Evolutionary conservation across 352 stramenopile species (phyloP), one percentile per base, ranked within the genome.

Genomic region (Phytophthora pinifolia): DNA sequence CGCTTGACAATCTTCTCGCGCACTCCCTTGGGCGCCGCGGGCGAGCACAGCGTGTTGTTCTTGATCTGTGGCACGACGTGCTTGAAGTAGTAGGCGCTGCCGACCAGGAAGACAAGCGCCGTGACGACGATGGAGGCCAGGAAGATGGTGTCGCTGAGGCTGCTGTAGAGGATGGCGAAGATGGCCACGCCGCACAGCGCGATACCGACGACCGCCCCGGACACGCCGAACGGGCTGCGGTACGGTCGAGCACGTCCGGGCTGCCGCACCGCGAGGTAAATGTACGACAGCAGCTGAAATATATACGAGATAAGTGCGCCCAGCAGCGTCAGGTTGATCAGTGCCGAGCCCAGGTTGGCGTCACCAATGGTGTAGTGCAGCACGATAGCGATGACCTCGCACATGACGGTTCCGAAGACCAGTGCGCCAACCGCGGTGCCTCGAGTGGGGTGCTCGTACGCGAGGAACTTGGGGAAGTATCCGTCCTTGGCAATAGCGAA

Each of bases 311-410:
- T 65, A 31, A 90, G 65, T 14, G 70, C 79, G 2, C 79, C 75
- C 25, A 86, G 25, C 15, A 67, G 33, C 15, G 59, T 54, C 22
- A 67, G 22, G 32, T 67, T 67, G 29, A 67, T 67, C 29, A 90
- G 50, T 29, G 82, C 79, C 0, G 75, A 77, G 31, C 77, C 77
- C 25, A 88, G 54, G 8, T 73, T 67, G 22, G 67, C 59, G 51
- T 88, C 75, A 8, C 77, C 77, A 42, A 90, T 86, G 17, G 58
- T 62, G 44, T 71, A 90, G 59, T 88, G 78, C 45, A 90, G 59
- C 8, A 79, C 33, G 20, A 86, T 66, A 6, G 69, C 71, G 27
- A 88, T 54, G 29, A 63, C 13, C 3, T 83, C 54, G 18, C 62
- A 71, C 30, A 83, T 59, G 9, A 62, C 27, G 9, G 57, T 70